Percentiles rank a stretch among this genome's conserved stretches.
Evolutionary conservation across 352 stramenopile species (phyloP).

Genomic region (Globisporangium heterothallicum): DNA sequence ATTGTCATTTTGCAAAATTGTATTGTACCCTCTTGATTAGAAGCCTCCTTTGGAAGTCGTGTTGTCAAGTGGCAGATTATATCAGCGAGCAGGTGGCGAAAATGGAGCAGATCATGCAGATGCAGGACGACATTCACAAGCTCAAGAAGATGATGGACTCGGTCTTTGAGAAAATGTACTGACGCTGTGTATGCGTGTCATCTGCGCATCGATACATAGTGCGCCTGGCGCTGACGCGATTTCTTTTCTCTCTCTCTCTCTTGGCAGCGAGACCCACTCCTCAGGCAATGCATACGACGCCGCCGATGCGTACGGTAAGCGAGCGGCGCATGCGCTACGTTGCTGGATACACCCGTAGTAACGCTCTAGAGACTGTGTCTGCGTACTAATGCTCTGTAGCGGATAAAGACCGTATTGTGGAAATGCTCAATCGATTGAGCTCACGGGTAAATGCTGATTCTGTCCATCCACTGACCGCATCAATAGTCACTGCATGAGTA

Average conservation of each 20-base stretch:
- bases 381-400: conserved; percentile 22
- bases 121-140: conserved; percentile 90
- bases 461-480: too few relatives aligned
- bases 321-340: too few relatives aligned
- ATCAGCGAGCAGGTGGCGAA: too few relatives aligned
- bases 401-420: conserved; percentile 82
- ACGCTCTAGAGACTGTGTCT: too few relatives aligned
- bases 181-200: neutral
- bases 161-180: conserved; percentile 83
- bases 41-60: too few relatives aligned
- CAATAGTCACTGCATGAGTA: too few relatives aligned
- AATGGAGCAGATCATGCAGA: conserved; percentile 89
- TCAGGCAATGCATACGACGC: conserved; percentile 57
- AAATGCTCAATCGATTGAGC: conserved; percentile 86
- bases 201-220: too few relatives aligned
- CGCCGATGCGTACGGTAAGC: conserved; percentile 68
- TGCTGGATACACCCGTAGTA: neutral
- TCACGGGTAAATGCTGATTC: conserved; percentile 61
- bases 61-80: too few relatives aligned
- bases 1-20: too few relatives aligned
- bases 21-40: too few relatives aligned
- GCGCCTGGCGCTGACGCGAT: neutral
- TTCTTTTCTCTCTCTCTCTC: neutral
- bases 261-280: conserved; percentile 51
- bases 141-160: conserved; percentile 89